A percentile compares a stretch with the other conserved stretches of the same genome.
phyloP scores from a whole-genome alignment of 805 yeast genomes.

The Komagataella populi region DNA sequence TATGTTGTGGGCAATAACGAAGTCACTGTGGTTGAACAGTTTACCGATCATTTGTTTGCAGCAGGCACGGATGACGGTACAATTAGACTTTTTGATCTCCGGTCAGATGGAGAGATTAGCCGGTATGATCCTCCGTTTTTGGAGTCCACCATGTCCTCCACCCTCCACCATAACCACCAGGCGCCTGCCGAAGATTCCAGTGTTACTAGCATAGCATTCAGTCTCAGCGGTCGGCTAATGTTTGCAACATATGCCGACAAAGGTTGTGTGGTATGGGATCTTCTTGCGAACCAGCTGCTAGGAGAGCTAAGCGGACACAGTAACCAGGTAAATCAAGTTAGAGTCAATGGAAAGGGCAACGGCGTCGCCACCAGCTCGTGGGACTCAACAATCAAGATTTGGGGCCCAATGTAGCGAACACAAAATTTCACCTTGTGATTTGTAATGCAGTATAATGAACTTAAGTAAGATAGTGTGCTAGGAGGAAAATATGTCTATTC shows the following conservation, averaged over 20 bases:
- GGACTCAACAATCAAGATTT: slow-evolving; percentile 60
- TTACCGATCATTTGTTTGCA: slow-evolving; percentile 56
- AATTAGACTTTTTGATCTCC: slow-evolving; percentile 55
- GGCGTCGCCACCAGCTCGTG: slow-evolving; percentile 72
- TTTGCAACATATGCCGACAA: slow-evolving; percentile 66
- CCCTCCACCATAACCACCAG: slow-evolving; percentile 10
- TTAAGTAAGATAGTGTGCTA: slow-evolving; percentile 1
- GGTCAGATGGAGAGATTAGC: slow-evolving; percentile 62
- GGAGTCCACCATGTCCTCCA: slow-evolving; percentile 5
- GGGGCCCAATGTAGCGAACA: slow-evolving; percentile 20
- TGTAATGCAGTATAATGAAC: not conserved
- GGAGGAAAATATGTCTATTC: not conserved
- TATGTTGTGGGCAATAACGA: slow-evolving; percentile 43
- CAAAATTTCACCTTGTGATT: too few species aligned
- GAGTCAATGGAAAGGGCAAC: slow-evolving; percentile 59
- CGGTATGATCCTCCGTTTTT: slow-evolving; percentile 15
- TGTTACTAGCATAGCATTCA: slow-evolving; percentile 57
- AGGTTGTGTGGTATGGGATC: slow-evolving; percentile 71
- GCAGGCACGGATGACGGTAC: slow-evolving; percentile 74
- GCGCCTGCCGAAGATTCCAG: slow-evolving; percentile 46
- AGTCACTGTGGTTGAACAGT: slow-evolving; percentile 45
- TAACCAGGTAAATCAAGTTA: slow-evolving; percentile 48
- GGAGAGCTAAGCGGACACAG: slow-evolving; percentile 56
- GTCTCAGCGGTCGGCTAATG: slow-evolving; percentile 61
- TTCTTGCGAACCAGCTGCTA: slow-evolving; percentile 46